Conservation (phyloP, 192 early-diverging fungal species). For the Backusella parvicylindrica region DNA sequence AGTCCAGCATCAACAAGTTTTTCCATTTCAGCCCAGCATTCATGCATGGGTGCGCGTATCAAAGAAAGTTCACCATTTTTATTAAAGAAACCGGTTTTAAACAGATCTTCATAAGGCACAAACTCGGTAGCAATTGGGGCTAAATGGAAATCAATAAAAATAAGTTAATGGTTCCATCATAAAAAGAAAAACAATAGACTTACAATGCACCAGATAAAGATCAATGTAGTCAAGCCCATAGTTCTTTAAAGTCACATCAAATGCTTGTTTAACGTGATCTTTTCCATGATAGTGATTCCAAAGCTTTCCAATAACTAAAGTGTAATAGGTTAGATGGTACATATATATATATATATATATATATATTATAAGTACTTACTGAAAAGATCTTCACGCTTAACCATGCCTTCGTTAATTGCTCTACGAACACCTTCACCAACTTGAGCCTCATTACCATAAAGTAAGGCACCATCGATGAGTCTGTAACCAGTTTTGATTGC, state of each 20-base stretch:
- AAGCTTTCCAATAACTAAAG: slow-evolving; percentile 37
- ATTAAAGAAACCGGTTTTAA: background rate
- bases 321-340: background rate
- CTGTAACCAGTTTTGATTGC: slow-evolving; percentile 34
- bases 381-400: slow-evolving; percentile 49
- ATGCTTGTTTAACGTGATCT: slow-evolving; percentile 46
- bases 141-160: background rate
- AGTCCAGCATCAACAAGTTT: slow-evolving; percentile 54
- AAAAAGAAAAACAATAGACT: background rate
- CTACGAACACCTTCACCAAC: slow-evolving; percentile 51
- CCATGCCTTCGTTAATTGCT: slow-evolving; percentile 45
- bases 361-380: background rate
- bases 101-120: background rate
- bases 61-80: slow-evolving; percentile 12
- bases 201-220: slow-evolving; percentile 35
- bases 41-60: slow-evolving; percentile 44
- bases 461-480: slow-evolving; percentile 47
- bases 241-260: slow-evolving; percentile 39
- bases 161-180: slow-evolving; percentile 44
- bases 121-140: background rate
- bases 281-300: slow-evolving; percentile 63
- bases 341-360: no score
- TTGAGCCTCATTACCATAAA: slow-evolving; percentile 61
- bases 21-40: slow-evolving; percentile 75
- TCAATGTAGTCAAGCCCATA: slow-evolving; percentile 48